Evolutionary conservation across 2,329 filamentous ascomycete species (phyloP), one percentile per base, ranked within the genome.

Genomic region (Dactylellina cionopaga): DNA sequence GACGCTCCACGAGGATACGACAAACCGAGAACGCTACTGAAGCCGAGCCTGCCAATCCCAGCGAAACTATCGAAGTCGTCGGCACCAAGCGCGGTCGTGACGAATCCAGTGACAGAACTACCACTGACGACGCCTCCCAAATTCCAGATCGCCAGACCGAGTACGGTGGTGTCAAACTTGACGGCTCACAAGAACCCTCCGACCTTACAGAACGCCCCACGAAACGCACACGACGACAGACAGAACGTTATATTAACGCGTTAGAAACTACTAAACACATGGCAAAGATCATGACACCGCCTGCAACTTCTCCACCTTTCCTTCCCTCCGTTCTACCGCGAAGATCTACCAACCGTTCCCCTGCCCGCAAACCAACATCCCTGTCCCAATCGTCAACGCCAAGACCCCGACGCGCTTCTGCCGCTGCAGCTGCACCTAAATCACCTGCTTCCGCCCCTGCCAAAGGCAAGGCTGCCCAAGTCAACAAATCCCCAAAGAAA

Each of bases 251-350:
- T 43, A 71, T 62, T 39, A 71, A 71, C 54, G 66, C 66, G 19
- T 41, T 71, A 19, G 66, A 71, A 31, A 63, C 56, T 11, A 71
- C 59, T 5, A 63, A 56, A 27, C 59, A 71, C 44, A 58, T 71
- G 59, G 66, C 66, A 44, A 71, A 71, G 33, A 71, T 71, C 31
- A 71, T 71, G 66, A 71, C 66, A 3, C 66, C 66, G 27, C 66
- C 66, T 17, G 66, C 66, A 11, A 71, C 56, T 10, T 71, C 66
- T 44, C 66, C 66, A 10, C 58, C 66, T 0, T 71, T 71, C 37
- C 33, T 71, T 19, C 66, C 66, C 5, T 56, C 49, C 27, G 66
- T 71, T 11, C 51, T 71, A 11, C 66, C 66, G 33, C 66, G 66
- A 63, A 56, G 66, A 49, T 63, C 56, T 15, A 63, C 66, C 1